A percentile compares a stretch with the other conserved stretches of the same genome.
Conservation (phyloP, 345 rosid species). For the Lagerstroemia speciosa region DNA sequence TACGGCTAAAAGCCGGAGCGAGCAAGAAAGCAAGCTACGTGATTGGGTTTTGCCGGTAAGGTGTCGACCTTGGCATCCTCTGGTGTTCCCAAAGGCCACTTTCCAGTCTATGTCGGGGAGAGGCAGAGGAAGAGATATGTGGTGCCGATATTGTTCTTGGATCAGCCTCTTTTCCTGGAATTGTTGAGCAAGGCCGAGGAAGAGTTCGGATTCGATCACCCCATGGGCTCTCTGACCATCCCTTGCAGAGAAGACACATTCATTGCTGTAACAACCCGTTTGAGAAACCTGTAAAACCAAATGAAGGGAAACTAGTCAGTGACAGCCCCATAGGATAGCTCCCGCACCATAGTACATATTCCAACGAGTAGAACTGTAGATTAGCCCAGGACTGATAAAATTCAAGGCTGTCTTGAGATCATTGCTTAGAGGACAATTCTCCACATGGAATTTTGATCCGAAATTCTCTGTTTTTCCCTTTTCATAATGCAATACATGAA, state of each 20-base stretch:
- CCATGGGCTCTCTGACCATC: slow-evolving; percentile 32
- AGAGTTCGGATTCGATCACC: slow-evolving; percentile 32
- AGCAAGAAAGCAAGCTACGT: too few relatives aligned
- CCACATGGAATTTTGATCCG: not conserved
- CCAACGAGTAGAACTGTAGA: not conserved
- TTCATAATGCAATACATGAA: not conserved
- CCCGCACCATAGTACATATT: not conserved
- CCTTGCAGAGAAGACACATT: slow-evolving; percentile 31
- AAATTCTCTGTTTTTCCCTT: not conserved
- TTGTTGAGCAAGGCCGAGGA: slow-evolving; percentile 28
- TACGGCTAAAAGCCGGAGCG: too few relatives aligned
- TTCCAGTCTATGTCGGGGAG: slow-evolving; percentile 37
- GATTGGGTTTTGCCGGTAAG: not conserved
- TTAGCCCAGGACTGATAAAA: not conserved
- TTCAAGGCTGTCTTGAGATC: not conserved
- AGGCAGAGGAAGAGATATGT: slow-evolving; percentile 26
- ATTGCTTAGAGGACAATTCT: not conserved
- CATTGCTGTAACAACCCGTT: slow-evolving; percentile 8
- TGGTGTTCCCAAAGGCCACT: slow-evolving; percentile 22
- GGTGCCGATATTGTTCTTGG: slow-evolving; percentile 25
- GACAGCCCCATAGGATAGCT: not conserved
- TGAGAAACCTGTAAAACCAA: not conserved
- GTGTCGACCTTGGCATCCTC: not conserved
- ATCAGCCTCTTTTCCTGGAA: slow-evolving; percentile 21
- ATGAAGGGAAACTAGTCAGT: not conserved